Conservation (phyloP, 768 basidiomycete species). For the Suillus hirtellus region DNA sequence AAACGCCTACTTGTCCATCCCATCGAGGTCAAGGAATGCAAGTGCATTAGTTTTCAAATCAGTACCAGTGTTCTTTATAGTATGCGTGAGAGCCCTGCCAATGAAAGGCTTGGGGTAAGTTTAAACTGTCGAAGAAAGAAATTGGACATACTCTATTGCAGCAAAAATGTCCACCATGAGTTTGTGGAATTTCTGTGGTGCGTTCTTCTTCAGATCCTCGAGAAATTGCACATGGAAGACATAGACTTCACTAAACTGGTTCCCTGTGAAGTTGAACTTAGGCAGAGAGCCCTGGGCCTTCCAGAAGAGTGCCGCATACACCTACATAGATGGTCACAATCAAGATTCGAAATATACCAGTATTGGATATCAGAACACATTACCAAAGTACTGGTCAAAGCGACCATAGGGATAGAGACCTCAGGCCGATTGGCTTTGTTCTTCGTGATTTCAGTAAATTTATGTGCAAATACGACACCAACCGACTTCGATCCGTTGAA, state of each 20-base stretch:
- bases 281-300: not conserved
- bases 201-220: not conserved
- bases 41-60: not conserved
- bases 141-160: not conserved
- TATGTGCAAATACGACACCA: not conserved
- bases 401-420: not conserved
- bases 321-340: not conserved
- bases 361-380: not conserved
- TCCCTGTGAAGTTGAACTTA: not conserved
- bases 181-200: not conserved
- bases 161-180: not conserved
- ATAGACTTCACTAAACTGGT: not conserved
- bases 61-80: not conserved
- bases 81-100: not conserved
- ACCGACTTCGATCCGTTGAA: not conserved
- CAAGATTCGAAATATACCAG: not conserved
- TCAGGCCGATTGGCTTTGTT: not conserved
- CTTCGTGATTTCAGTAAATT: not conserved
- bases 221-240: not conserved
- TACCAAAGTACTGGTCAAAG: not conserved
- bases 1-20: not conserved
- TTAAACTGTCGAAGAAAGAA: not conserved
- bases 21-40: not conserved
- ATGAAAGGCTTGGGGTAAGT: not conserved
- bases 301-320: not conserved